These are phyloP conservation scores for Eucalyptus sideroxylon DNA, from an alignment of 345 rosid genomes.

Conservation along the genomic window DNA sequence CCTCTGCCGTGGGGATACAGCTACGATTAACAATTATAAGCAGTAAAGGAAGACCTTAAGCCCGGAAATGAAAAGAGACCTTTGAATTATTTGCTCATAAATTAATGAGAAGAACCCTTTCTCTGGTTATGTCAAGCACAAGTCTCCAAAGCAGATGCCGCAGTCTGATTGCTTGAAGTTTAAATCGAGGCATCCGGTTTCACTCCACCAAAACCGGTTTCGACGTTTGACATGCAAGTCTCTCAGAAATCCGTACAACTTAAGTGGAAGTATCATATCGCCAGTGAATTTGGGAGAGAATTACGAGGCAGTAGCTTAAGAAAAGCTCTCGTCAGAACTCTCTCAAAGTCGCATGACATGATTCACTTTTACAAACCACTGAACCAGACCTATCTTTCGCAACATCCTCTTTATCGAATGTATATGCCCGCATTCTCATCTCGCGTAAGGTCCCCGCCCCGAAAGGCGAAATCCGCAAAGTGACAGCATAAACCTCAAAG, in stretches of 20 bases:
- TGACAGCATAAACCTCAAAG: neutral
- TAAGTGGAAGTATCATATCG: neutral
- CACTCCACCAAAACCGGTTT: neutral
- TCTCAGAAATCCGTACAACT: neutral
- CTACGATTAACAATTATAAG: neutral
- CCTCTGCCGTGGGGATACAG: neutral
- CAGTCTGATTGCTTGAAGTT: neutral
- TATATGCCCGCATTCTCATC: neutral
- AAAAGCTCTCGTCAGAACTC: neutral
- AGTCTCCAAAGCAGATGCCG: neutral
- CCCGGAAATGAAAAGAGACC: neutral
- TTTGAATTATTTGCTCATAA: neutral
- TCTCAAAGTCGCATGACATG: neutral
- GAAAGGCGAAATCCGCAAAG: neutral
- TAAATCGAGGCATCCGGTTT: neutral
- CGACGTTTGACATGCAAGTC: neutral
- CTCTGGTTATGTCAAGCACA: neutral
- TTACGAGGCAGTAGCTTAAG: neutral
- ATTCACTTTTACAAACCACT: neutral
- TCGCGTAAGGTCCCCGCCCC: neutral
- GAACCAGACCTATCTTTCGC: neutral
- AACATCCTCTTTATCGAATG: neutral
- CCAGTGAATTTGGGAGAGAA: neutral
- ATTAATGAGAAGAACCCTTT: neutral
- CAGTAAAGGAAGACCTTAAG: neutral